Evolutionary conservation across 176 grass and related monocot genomes (phyloP), one percentile per base, ranked within the genome.

Genomic region (Areca catechu): DNA sequence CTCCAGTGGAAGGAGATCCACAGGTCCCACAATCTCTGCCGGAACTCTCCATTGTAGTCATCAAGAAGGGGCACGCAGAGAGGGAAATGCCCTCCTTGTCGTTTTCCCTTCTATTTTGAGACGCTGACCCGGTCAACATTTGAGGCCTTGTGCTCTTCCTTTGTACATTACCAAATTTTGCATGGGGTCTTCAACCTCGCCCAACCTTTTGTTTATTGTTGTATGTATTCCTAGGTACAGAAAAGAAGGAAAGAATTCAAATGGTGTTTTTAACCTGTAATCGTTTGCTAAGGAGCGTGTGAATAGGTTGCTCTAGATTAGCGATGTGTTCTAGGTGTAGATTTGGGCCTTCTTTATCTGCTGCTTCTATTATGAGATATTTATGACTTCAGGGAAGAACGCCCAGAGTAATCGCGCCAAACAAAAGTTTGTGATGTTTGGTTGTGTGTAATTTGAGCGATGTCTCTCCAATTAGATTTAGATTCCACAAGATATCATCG

Each of bases 151-250:
- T 68, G 24, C 25, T 60, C 49, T 49, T 18, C 56, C 30, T 57
- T n/a, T 79, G 76, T 79, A 79, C 57, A 67, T 79, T 34, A 61
- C 60, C 67, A 69, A 79, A 66, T 79, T 79, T 79, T 79, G 69
- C 60, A 68, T 67, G 62, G 56, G 57, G 57, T 17, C 56, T 58
- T 43, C 34, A 14, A 14, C 23, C 3, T 14, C 22, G 18, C 24
- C 54, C 21, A 12, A 22, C 55, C 14, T 4, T 1, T 12, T 20
- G 53, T 19, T 9, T 14, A 12, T 12, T 54, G 0, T 54, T 54
- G 7, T 43, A 43, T 43, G 12, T 43, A 43, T 54, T 16, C 20
- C 52, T 6, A 19, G 53, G 5, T 19, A 20, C n/a, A 22, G 5
- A 18, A 18, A 20, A 2, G 53, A 54, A 20, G 17, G 51, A 53